Conservation (phyloP, 2,329 filamentous ascomycete genomes). For the Magnaporthales sp. region DNA sequence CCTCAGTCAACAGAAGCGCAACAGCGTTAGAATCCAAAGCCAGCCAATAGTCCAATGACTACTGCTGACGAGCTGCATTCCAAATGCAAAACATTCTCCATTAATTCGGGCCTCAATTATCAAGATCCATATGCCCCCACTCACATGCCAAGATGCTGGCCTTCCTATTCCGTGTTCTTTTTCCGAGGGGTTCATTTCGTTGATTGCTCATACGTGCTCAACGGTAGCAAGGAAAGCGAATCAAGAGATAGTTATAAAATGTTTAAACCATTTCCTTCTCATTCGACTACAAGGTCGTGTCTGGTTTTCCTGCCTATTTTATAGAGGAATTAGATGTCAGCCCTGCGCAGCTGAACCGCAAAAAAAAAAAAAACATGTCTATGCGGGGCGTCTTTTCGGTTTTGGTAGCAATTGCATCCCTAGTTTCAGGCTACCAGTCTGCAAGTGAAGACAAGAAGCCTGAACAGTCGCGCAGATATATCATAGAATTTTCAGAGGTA, state of each 20-base stretch:
- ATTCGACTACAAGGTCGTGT: background rate
- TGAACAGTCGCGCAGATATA: background rate
- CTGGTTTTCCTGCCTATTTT: background rate
- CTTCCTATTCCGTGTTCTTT: background rate
- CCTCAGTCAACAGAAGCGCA: too few species aligned
- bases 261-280: background rate
- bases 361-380: background rate
- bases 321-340: background rate
- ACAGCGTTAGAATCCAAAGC: background rate
- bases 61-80: background rate
- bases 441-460: background rate
- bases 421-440: background rate
- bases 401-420: background rate
- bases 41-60: background rate
- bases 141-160: background rate
- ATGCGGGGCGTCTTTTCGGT: background rate
- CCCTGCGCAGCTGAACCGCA: background rate
- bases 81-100: background rate
- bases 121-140: background rate
- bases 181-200: background rate
- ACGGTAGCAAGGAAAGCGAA: background rate
- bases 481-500: background rate
- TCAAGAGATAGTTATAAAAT: background rate
- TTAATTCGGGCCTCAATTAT: background rate
- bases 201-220: background rate